phyloP scores from a whole-genome alignment of 805 yeast genomes.

The Cyberlindnera amylophila region DNA sequence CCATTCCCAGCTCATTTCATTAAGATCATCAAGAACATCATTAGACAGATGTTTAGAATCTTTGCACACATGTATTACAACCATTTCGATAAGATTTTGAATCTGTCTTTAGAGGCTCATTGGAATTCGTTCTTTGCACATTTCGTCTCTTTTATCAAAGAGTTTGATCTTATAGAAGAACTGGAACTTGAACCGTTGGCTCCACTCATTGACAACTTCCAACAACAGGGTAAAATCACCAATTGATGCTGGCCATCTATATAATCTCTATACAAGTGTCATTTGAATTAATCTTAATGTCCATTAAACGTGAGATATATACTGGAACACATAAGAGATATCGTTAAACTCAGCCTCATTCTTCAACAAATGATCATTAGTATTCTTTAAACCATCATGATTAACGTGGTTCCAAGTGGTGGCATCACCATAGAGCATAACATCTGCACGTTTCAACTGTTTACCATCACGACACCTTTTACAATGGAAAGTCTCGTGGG shows the following conservation, averaged over 20 bases:
- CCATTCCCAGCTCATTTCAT: slow-evolving; percentile 87
- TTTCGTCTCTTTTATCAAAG: slow-evolving; percentile 80
- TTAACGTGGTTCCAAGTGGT: slow-evolving; percentile 95
- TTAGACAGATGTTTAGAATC: slow-evolving; percentile 88
- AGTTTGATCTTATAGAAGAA: slow-evolving; percentile 75
- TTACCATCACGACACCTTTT: slow-evolving; percentile 65
- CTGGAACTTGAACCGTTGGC: slow-evolving; percentile 76
- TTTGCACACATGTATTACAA: slow-evolving; percentile 94
- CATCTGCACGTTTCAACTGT: slow-evolving; percentile 65
- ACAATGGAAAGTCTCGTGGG: slow-evolving; percentile 90
- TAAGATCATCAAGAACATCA: slow-evolving; percentile 80
- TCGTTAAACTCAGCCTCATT: slow-evolving; percentile 69
- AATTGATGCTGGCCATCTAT: not conserved
- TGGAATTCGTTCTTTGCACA: slow-evolving; percentile 98
- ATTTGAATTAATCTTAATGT: not conserved
- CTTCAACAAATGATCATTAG: slow-evolving; percentile 73
- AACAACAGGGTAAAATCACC: slow-evolving; percentile 79
- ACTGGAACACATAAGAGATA: slow-evolving; percentile 86
- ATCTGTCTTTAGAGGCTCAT: slow-evolving; percentile 89
- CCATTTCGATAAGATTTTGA: slow-evolving; percentile 92
- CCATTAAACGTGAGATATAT: slow-evolving; percentile 64
- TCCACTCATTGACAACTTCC: slow-evolving; percentile 74
- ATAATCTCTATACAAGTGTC: not conserved
- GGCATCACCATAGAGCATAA: slow-evolving; percentile 96
- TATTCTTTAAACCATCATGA: slow-evolving; percentile 52